Evolutionary conservation across 2,329 filamentous ascomycete genomes (phyloP).

Genomic region (Zarea fungicola): DNA sequence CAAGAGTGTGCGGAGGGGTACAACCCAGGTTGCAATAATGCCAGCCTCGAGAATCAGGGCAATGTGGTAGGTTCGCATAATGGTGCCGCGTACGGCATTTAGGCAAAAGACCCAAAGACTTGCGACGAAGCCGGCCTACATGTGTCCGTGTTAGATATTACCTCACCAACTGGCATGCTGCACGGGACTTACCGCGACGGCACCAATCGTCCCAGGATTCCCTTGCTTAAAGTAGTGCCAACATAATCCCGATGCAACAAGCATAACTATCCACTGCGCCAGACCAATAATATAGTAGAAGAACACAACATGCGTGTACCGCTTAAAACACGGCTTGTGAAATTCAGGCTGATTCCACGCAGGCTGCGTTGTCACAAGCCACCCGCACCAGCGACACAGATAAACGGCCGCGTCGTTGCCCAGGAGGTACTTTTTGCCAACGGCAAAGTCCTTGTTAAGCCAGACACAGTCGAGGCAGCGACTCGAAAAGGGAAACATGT

Average conservation of each 20-base stretch:
- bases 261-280: slow-evolving; percentile 31
- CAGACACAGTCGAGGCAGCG: slow-evolving; percentile 36
- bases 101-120: slow-evolving; percentile 30
- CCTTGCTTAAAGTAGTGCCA: slow-evolving; percentile 34
- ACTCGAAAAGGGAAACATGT: slow-evolving; percentile 33
- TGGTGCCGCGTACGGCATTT: slow-evolving; percentile 28
- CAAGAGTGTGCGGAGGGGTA: slow-evolving; percentile 3
- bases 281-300: slow-evolving; percentile 34
- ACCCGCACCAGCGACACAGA: slow-evolving; percentile 42
- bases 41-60: slow-evolving; percentile 30
- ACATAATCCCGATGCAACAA: slow-evolving; percentile 32
- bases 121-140: slow-evolving; percentile 34
- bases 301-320: slow-evolving; percentile 33
- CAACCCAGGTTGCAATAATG: slow-evolving; percentile 22
- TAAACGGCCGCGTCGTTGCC: slow-evolving; percentile 30
- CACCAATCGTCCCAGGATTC: slow-evolving; percentile 27
- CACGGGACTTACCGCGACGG: not conserved
- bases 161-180: not conserved
- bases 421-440: slow-evolving; percentile 33
- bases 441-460: slow-evolving; percentile 27
- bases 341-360: slow-evolving; percentile 34
- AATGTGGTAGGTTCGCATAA: slow-evolving; percentile 35
- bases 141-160: too few relatives aligned
- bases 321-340: slow-evolving; percentile 33
- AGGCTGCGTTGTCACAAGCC: slow-evolving; percentile 27